Evolutionary conservation across 139 green algal genomes (phyloP), one percentile per base, ranked within the genome.

Genomic region (Tetradesmus lagerheimii): DNA sequence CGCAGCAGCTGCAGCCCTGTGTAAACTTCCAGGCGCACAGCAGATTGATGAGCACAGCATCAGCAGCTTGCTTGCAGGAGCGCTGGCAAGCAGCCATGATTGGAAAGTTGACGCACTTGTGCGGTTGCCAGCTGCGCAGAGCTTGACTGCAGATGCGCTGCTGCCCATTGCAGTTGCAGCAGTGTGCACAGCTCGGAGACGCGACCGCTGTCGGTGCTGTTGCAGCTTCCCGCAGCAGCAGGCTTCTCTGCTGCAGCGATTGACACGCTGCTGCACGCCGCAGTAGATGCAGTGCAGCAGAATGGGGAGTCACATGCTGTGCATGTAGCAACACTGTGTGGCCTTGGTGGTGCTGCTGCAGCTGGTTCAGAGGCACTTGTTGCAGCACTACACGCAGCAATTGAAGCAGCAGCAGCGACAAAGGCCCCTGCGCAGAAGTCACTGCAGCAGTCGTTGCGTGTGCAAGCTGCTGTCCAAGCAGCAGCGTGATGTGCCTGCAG

Each of bases 1-100:
- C n/a, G 20, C 57, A 31, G 57, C 57, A 67, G 23, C 16, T 71
- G 57, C n/a, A 71, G 57, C 23, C 1, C 57, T 31, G 57, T 31
- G 23, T 18, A 9, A 18, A 16, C 4, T 9, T 71, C 20, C 57
- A 8, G 57, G 57, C n/a, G 57, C 23, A 71, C 57, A 71, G 57
- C 57, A 71, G 57, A 23, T 71, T 1, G 57, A 71, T 31, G 57
- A 71, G 57, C n/a, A 31, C 25, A n/a, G 25, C 57, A 31, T 71
- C 57, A 71, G 57, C 57, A 71, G 57, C 57, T n/a, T 71, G 57
- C 57, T 71, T 71, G 57, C 57, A 71, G 57, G 57, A 71, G 57
- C 57, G 57, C 23, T 71, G 1, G 57, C 57, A 71, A n/a, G 23
- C 8, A 23, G 25, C 23, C 5, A 23, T 8, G n/a, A 4, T 8